These are phyloP conservation scores for Aethionema arabicum DNA, from an alignment of 345 rosid genomes.

Conservation along the genomic window DNA sequence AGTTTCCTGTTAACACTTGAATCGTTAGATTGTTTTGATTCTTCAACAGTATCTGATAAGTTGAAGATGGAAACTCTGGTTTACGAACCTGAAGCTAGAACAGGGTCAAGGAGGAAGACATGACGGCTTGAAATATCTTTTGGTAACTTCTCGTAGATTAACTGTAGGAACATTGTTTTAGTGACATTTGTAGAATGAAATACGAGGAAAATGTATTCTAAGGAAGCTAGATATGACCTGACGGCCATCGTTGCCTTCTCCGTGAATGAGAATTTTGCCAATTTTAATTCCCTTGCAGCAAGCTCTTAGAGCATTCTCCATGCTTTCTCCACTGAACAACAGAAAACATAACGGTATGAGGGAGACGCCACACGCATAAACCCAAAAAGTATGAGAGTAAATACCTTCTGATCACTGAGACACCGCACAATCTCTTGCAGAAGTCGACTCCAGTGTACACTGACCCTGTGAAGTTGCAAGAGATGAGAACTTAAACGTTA, in stretches of 20 bases:
- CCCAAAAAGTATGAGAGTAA: background rate
- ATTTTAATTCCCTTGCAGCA: slow-evolving; percentile 93
- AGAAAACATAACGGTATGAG: slow-evolving; percentile 3
- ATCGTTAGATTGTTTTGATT: slow-evolving; percentile 19
- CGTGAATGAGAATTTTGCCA: slow-evolving; percentile 83
- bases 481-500: background rate
- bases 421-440: slow-evolving; percentile 77
- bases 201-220: background rate
- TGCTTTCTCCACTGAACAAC: slow-evolving; percentile 82
- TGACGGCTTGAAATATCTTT: slow-evolving; percentile 81
- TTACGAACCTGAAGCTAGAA: slow-evolving; percentile 84
- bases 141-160: slow-evolving; percentile 90
- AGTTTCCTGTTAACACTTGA: slow-evolving; percentile 50
- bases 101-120: slow-evolving; percentile 82
- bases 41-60: background rate
- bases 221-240: slow-evolving; percentile 45
- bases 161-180: slow-evolving; percentile 44
- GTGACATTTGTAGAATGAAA: slow-evolving; percentile 7
- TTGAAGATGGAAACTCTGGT: background rate
- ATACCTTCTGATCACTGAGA: slow-evolving; percentile 88
- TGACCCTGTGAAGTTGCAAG: slow-evolving; percentile 47
- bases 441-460: slow-evolving; percentile 87
- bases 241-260: slow-evolving; percentile 68
- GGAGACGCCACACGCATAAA: background rate
- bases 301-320: slow-evolving; percentile 93